A percentile compares a stretch with the other conserved stretches of the same genome.
These are phyloP conservation scores for Verticillium nubilum DNA, from an alignment of 2,329 filamentous ascomycete species.

Conservation along the genomic window DNA sequence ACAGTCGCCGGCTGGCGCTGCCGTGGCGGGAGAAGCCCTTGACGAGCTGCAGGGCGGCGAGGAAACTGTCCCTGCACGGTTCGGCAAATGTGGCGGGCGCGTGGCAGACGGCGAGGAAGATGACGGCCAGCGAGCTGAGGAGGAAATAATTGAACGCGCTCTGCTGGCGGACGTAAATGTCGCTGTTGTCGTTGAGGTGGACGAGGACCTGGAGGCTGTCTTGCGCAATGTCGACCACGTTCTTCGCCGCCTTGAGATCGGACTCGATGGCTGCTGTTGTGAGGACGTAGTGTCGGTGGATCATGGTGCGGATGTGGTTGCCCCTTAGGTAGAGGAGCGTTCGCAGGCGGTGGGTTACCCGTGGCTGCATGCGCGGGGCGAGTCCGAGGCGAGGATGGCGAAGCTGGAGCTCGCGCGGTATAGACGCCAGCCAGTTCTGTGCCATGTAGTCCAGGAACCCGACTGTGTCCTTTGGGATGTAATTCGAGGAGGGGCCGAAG, in stretches of 20 bases:
- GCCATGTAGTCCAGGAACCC: conserved; percentile 34
- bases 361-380: conserved; percentile 22
- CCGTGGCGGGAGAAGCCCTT: conserved; percentile 24
- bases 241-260: conserved; percentile 26
- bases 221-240: conserved; percentile 31
- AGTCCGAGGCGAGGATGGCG: conserved; percentile 30
- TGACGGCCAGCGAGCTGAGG: conserved; percentile 28
- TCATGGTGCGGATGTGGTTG: conserved; percentile 37
- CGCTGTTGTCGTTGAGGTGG: conserved; percentile 27
- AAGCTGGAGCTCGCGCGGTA: conserved; percentile 32
- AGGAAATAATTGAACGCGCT: conserved; percentile 35
- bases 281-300: conserved; percentile 36
- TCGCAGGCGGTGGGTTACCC: conserved; percentile 32
- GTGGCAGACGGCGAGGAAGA: conserved; percentile 39
- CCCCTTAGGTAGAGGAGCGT: conserved; percentile 37
- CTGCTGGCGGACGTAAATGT: conserved; percentile 31
- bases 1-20: conserved; percentile 24
- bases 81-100: conserved; percentile 34
- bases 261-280: conserved; percentile 28
- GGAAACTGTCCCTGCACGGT: conserved; percentile 24
- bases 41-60: conserved; percentile 24
- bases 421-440: conserved; percentile 38
- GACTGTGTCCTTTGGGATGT: conserved; percentile 31
- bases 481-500: conserved; percentile 22
- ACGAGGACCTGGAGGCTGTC: conserved; percentile 27